A percentile compares a stretch with the other conserved stretches of the same genome.
Conservation (phyloP, 805 yeast genomes). For the Grigorovia transvaalensis region DNA sequence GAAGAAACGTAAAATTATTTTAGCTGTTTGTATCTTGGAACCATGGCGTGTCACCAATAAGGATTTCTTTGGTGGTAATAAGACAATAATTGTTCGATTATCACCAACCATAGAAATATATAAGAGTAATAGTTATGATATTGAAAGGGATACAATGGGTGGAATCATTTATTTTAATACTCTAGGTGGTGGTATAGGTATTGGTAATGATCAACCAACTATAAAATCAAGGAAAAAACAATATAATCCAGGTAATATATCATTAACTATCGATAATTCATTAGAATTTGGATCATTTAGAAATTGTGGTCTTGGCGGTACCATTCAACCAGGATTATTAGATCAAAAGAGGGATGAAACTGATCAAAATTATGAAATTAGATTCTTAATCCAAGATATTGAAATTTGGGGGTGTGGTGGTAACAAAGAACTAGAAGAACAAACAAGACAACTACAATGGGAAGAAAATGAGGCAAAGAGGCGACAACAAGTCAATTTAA, state of each 20-base stretch:
- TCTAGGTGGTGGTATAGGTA: constrained; percentile 71
- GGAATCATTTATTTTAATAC: constrained; percentile 56
- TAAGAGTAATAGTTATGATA: constrained; percentile 21
- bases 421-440: constrained; percentile 65
- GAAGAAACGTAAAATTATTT: constrained; percentile 35
- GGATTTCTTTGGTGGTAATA: constrained; percentile 55
- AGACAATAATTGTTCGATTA: constrained; percentile 52
- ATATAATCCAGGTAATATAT: constrained; percentile 63
- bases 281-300: constrained; percentile 77
- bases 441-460: constrained; percentile 78
- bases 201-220: constrained; percentile 62
- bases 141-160: constrained; percentile 6
- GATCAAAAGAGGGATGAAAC: constrained; percentile 13
- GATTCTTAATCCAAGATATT: constrained; percentile 59
- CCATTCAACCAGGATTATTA: constrained; percentile 31
- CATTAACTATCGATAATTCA: constrained; percentile 66
- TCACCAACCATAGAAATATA: constrained; percentile 56
- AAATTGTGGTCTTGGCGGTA: constrained; percentile 49
- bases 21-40: constrained; percentile 52
- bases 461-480: constrained; percentile 78
- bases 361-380: constrained; percentile 39
- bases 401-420: constrained; percentile 94
- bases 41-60: constrained; percentile 77
- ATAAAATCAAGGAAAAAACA: constrained; percentile 36
- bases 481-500: constrained; percentile 58